Evolutionary conservation across 306 rosid species (phyloP), one percentile per base, ranked within the genome.

Genomic region (Ormosia emarginata): DNA sequence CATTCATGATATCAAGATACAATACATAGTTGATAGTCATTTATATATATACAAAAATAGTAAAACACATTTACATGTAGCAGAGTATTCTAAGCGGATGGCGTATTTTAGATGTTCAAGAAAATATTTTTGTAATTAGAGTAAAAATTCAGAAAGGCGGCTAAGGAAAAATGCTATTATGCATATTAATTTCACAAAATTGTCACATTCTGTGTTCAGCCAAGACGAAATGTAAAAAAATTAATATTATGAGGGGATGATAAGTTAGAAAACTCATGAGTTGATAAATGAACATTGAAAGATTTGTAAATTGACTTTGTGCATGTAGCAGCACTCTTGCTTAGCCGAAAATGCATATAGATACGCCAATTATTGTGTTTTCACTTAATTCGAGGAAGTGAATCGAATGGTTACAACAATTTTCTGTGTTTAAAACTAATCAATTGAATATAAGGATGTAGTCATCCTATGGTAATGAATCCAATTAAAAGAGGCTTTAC

Each of bases 401-500:
- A 47, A 67, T 80, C 5, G 33, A 77, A 66, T 71, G 85, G 66
- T 50, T 50, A 58, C 77, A 75, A 75, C 69, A 58, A 47, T 61
- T 43, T 79, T 74, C 8, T 41, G 53, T 71, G 64, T 71, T 64
- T 59, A 64, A 52, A 80, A 80, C 56, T 77, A 65, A 58, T 77
- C 58, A 58, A 52, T 46, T 37, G 18, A 81, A 78, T 67, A 85
- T 73, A 41, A 56, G 11, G 49, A 52, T 59, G 71, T 62, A 13
- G 72, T 82, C 62, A 61, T 15, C 32, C 71, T 6, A 53, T 73
- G 37, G 43, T 33, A 49, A 47, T 64, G 87, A 86, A 86, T 80
- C 83, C 49, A 13, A 49, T 49, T 49, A 71, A 86, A 86, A 80
- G 87, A 56, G 8, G 9, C 87, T 80, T 86, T 86, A 57, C 70